Conservation (phyloP, 2,329 filamentous ascomycete species). For the Aureobasidium pullulans region DNA sequence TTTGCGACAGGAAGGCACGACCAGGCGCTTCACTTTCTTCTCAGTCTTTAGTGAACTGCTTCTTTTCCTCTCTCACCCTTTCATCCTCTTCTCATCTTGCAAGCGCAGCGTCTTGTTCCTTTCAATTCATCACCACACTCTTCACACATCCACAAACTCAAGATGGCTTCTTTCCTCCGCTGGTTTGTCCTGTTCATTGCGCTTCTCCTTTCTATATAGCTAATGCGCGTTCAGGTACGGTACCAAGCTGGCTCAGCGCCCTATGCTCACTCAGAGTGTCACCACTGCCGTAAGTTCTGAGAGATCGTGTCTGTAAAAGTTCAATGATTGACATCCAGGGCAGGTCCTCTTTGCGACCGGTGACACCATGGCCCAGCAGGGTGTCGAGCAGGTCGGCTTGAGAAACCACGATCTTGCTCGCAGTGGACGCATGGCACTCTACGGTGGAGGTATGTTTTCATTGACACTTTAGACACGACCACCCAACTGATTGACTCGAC, state of each 20-base stretch:
- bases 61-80: not conserved
- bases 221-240: slow-evolving; percentile 61
- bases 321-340: not conserved
- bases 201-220: not conserved
- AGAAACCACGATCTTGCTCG: slow-evolving; percentile 64
- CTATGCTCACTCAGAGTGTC: slow-evolving; percentile 81
- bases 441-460: slow-evolving; percentile 60
- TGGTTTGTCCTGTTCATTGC: not conserved
- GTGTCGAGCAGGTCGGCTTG: slow-evolving; percentile 72
- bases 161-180: slow-evolving; percentile 9
- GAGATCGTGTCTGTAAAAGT: slow-evolving; percentile 7
- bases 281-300: slow-evolving; percentile 60
- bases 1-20: slow-evolving; percentile 9
- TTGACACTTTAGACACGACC: not conserved
- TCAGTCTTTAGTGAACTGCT: not conserved
- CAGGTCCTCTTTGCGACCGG: slow-evolving; percentile 84
- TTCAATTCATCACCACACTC: not conserved
- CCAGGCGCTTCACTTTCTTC: slow-evolving; percentile 1
- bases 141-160: not conserved
- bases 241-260: slow-evolving; percentile 67
- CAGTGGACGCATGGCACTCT: slow-evolving; percentile 71
- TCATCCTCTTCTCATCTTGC: not conserved
- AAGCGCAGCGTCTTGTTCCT: not conserved
- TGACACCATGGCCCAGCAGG: slow-evolving; percentile 84
- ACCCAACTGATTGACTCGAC: slow-evolving; percentile 12